Conservation (phyloP, 148 eudicot species). For the Rhododendron mucronatum region DNA sequence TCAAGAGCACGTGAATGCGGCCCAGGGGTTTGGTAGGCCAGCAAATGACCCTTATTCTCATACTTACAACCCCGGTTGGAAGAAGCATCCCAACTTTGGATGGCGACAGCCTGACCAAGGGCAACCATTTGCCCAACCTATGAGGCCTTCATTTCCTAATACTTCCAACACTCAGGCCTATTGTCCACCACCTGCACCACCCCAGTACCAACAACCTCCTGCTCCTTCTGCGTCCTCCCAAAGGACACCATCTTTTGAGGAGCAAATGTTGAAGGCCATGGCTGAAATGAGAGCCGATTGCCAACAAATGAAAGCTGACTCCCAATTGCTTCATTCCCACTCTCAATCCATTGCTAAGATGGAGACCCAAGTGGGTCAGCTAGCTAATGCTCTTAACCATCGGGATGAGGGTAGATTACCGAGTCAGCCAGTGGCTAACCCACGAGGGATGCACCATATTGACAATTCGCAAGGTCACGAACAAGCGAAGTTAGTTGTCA, state of each 20-base stretch:
- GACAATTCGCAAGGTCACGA: too few species aligned
- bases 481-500: too few species aligned
- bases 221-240: too few species aligned
- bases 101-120: background rate
- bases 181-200: too few species aligned
- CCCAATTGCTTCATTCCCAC: background rate
- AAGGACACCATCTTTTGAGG: too few species aligned
- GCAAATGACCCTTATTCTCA: background rate
- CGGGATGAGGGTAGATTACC: too few species aligned
- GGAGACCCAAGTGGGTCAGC: background rate
- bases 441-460: too few species aligned
- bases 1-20: background rate
- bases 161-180: too few species aligned
- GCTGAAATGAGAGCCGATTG: background rate
- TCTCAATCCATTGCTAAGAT: background rate
- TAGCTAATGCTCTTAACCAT: background rate
- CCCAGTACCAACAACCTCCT: too few species aligned
- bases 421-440: too few species aligned
- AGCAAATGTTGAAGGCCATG: background rate
- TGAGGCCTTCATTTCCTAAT: too few species aligned
- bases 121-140: background rate
- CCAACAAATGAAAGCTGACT: too few species aligned
- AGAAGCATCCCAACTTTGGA: background rate
- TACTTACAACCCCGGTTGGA: background rate
- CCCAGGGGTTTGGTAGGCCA: background rate